A percentile compares a stretch with the other conserved stretches of the same genome.
phyloP scores from a whole-genome alignment of 345 rosid genomes.

The Punica granatum region DNA sequence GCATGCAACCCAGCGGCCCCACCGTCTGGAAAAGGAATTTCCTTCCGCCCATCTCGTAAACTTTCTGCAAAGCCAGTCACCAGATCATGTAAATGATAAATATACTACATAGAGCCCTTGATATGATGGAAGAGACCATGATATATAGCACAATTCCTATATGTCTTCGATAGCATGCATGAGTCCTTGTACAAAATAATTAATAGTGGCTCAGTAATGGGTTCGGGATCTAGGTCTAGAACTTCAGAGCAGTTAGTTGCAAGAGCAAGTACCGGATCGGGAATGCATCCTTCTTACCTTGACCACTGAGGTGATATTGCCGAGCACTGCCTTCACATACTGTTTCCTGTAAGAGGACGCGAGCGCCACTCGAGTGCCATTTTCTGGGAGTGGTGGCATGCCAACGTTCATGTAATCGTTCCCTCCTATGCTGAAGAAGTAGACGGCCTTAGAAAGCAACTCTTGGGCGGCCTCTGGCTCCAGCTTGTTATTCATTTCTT shows the following conservation, averaged over 20 bases:
- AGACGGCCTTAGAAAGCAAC: constrained; percentile 9
- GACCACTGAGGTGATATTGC: constrained; percentile 11
- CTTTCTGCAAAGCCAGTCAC: constrained; percentile 6
- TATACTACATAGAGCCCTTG: no score
- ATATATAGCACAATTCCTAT: no score
- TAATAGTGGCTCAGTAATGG: no score
- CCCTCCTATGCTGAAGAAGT: constrained; percentile 24
- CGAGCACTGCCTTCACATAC: constrained; percentile 12
- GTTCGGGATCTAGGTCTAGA: no score
- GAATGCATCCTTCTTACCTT: not conserved
- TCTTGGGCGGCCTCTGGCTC: constrained; percentile 10
- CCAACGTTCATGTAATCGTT: constrained; percentile 14
- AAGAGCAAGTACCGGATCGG: not conserved
- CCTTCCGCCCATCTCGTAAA: constrained; percentile 20
- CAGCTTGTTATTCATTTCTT: constrained; percentile 6
- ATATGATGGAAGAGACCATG: no score
- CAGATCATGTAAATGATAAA: not conserved
- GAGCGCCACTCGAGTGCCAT: not conserved
- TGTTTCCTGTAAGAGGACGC: not conserved
- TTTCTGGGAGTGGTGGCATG: not conserved
- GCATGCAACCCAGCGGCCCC: constrained; percentile 21
- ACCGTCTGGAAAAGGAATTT: constrained; percentile 21
- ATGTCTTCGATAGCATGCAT: no score
- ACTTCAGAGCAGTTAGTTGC: no score
- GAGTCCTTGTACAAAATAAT: no score